Percentiles rank a stretch among this genome's conserved stretches.
Conservation (phyloP, 75 land plant species). For the Azolla pinnata region DNA sequence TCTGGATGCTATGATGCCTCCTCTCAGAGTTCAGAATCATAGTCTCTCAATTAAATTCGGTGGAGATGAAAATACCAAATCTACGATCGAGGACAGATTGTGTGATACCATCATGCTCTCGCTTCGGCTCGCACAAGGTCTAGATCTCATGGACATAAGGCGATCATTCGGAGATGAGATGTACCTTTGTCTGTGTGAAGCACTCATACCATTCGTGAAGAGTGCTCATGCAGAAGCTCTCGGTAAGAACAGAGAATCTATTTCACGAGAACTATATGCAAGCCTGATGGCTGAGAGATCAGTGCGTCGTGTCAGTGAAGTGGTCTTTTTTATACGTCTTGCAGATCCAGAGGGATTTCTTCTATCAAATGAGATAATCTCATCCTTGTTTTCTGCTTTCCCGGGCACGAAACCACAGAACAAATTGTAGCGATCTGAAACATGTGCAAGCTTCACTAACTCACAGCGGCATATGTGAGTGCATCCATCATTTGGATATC, state of each 20-base stretch:
- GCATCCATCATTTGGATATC: no score
- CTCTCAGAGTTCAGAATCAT: no score
- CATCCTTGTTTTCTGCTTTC: conserved; percentile 57
- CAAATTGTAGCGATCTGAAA: no score
- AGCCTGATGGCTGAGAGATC: neutral
- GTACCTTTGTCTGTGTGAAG: conserved; percentile 30
- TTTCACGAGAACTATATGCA: conserved; percentile 22
- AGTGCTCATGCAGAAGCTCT: conserved; percentile 67
- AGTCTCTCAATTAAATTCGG: no score
- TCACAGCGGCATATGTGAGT: no score
- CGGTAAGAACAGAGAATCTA: conserved; percentile 31
- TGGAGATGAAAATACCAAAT: conserved; percentile 9
- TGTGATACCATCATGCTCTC: conserved; percentile 83
- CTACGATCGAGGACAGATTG: conserved; percentile 18
- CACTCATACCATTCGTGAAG: conserved; percentile 39
- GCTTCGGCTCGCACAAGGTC: conserved; percentile 61
- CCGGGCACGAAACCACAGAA: no score
- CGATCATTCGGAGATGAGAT: conserved; percentile 38
- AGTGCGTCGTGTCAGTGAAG: neutral
- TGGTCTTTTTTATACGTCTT: conserved; percentile 42
- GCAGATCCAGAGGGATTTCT: conserved; percentile 95
- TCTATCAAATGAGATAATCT: conserved; percentile 87
- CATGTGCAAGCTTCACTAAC: no score
- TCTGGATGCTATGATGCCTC: conserved; percentile 1
- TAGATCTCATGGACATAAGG: conserved; percentile 46